phyloP scores from a whole-genome alignment of 129 eudicot species.

The Mikania micrantha region DNA sequence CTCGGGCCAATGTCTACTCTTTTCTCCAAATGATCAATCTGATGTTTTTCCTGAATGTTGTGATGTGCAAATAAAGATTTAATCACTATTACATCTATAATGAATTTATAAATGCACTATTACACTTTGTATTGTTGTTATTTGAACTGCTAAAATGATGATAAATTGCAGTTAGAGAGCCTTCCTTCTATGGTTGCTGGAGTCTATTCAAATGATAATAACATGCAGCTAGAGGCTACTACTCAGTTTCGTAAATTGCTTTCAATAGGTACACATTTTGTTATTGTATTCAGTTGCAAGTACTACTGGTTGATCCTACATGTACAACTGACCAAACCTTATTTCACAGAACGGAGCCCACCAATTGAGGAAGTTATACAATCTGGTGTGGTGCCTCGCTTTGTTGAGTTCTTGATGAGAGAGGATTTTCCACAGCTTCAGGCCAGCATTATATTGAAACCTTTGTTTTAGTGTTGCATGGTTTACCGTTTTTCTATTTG shows the following conservation, averaged over 20 bases:
- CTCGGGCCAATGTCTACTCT: neutral
- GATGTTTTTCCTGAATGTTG: neutral
- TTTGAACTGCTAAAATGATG: slow-evolving; percentile 11
- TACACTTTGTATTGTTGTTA: neutral
- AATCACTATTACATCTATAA: neutral
- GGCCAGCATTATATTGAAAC: slow-evolving; percentile 35
- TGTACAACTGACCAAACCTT: slow-evolving; percentile 4
- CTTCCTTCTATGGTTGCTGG: slow-evolving; percentile 81
- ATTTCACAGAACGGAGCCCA: slow-evolving; percentile 62
- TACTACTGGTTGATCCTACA: neutral
- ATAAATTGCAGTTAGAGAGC: slow-evolving; percentile 60
- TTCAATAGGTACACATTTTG: slow-evolving; percentile 55
- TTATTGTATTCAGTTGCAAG: neutral
- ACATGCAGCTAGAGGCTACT: slow-evolving; percentile 82
- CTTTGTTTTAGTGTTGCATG: neutral
- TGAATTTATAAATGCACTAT: neutral
- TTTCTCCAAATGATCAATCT: neutral
- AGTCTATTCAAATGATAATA: slow-evolving; percentile 57
- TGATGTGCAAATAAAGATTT: neutral
- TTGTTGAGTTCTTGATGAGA: slow-evolving; percentile 78
- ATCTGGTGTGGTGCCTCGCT: slow-evolving; percentile 90
- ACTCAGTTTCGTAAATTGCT: slow-evolving; percentile 88
- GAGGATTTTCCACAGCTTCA: slow-evolving; percentile 88
- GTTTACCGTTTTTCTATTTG: neutral
- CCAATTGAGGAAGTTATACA: slow-evolving; percentile 93